Percentiles rank a stretch among this genome's conserved stretches.
Evolutionary conservation across 495 filamentous ascomycete genomes (phyloP).

Genomic region (Penicillium simplicissimum): DNA sequence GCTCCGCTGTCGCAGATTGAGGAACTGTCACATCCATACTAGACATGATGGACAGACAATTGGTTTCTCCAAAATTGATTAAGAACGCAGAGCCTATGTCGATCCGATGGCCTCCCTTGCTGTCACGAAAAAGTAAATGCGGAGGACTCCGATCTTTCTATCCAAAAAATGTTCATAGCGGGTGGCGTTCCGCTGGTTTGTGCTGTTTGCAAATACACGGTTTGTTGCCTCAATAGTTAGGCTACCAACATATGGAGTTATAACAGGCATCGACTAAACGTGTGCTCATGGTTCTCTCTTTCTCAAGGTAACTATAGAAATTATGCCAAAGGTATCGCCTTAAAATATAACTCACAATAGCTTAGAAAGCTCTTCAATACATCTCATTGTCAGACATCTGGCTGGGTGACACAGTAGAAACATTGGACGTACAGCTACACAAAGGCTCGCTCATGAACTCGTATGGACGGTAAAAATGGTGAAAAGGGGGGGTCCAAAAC

Average conservation of each 20-base stretch:
- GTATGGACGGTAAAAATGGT: no score
- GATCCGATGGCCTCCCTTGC: not conserved
- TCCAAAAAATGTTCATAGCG: not conserved
- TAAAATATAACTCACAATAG: no score
- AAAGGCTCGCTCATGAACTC: no score
- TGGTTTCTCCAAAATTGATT: not conserved
- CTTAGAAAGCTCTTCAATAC: no score
- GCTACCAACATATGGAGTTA: not conserved
- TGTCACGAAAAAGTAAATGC: not conserved
- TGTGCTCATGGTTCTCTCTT: no score
- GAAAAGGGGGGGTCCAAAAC: no score
- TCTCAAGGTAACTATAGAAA: no score
- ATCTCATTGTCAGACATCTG: no score
- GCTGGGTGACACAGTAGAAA: no score
- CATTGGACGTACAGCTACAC: no score
- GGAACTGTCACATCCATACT: slow-evolving; percentile 16
- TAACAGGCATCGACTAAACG: no score
- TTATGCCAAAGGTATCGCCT: no score
- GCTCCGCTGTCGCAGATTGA: slow-evolving; percentile 14
- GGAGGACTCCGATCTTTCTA: slow-evolving; percentile 3
- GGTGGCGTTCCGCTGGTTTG: slow-evolving; percentile 8
- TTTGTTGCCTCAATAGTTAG: not conserved
- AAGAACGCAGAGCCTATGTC: not conserved
- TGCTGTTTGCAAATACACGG: not conserved
- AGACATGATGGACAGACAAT: slow-evolving; percentile 2